A percentile compares a stretch with the other conserved stretches of the same genome.
phyloP scores from a whole-genome alignment of 192 early-diverging fungal species.

The Dissophora ornata region DNA sequence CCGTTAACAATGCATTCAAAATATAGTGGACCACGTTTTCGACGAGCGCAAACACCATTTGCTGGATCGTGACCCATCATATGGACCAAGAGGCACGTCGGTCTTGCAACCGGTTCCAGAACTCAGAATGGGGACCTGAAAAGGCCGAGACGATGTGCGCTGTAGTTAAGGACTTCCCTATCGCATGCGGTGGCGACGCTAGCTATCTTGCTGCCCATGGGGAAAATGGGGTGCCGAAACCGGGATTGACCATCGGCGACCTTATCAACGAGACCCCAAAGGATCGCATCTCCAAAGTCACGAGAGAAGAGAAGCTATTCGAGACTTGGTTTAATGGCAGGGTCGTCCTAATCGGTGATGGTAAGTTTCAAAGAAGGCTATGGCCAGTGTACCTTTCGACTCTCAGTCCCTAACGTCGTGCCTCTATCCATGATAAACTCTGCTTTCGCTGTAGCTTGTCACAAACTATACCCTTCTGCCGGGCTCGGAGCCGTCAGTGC shows the following conservation, averaged over 20 bases:
- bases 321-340: conserved; percentile 8
- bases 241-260: neutral
- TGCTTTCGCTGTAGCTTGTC: no score
- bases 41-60: neutral
- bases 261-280: neutral
- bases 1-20: no score
- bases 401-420: no score
- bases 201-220: neutral
- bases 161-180: neutral
- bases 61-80: neutral
- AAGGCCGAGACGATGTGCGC: conserved; percentile 5
- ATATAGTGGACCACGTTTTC: conserved; percentile 7
- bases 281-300: conserved; percentile 14
- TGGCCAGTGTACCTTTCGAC: no score
- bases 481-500: no score
- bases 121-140: conserved; percentile 14
- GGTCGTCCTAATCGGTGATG: conserved; percentile 8
- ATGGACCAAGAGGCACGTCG: neutral
- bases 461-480: no score
- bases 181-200: neutral
- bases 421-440: no score
- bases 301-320: conserved; percentile 15
- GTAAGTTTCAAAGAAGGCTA: no score
- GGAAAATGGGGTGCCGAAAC: no score
- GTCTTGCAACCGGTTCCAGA: neutral